Evolutionary conservation across 139 green algal genomes (phyloP), one percentile per base, ranked within the genome.

Genomic region (Chlorella sp.): DNA sequence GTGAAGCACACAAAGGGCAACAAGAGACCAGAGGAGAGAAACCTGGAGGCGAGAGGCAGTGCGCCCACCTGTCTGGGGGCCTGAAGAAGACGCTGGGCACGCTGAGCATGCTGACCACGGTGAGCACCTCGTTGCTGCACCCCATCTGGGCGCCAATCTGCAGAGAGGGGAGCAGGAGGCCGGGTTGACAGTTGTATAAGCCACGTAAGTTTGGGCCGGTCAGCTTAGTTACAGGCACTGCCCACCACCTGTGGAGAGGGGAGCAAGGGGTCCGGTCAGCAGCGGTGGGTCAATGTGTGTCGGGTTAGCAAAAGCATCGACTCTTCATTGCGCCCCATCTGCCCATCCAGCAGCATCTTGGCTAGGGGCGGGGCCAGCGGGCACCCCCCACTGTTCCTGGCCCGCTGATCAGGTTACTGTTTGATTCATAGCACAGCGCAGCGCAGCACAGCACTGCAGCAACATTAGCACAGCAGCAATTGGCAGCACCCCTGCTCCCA

Each of bases 11-110:
- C 68, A 76, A 76, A 32, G 36, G 68, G 68, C 68, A 76, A n/a
- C 1, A 26, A 34, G 22, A 76, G 36, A 76, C n/a, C 36, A 37
- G 32, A 53, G 19, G 15, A 53, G 32, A 80, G 2, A n/a, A 81
- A 34, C n/a, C 30, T 16, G 75, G 48, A 57, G 1, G 18, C 34
- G 34, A 32, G 40, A 32, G n/a, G n/a, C 73, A 42, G 3, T 0
- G 22, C 12, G 11, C 34, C 32, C 88, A 90, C 89, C 95, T 79
- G 86, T 95, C 91, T n/a, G 92, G 93, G n/a, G 95, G 95, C 0
- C 96, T 91, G 95, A 99, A 99, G 95, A 99, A 99, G 30, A 99
- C 96, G 26, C 91, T 93, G 2, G 98, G 98, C 88, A 99, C 98
- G 48, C 91, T 96, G 48, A 98, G 94, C 97, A 99, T 99, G 92